Evolutionary conservation across 2,329 filamentous ascomycete genomes (phyloP).

Genomic region (Fonsecaea pugnacius): DNA sequence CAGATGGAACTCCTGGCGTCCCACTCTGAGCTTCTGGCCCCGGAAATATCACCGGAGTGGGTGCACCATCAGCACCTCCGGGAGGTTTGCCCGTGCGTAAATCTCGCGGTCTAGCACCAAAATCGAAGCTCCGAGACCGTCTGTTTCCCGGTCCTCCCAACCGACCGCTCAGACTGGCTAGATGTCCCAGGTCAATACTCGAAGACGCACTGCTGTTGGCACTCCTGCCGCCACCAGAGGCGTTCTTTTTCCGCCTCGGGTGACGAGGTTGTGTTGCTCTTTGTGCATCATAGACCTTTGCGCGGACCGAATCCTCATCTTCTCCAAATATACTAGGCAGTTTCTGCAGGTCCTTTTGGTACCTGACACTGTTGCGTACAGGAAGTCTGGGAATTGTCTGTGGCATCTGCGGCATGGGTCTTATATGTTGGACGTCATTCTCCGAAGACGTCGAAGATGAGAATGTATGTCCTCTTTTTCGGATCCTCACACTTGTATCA

Average conservation of each 20-base stretch:
- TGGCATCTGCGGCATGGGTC: slow-evolving; percentile 45
- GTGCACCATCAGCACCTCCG: slow-evolving; percentile 67
- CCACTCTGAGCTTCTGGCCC: slow-evolving; percentile 68
- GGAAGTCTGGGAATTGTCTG: slow-evolving; percentile 26
- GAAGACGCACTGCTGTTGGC: slow-evolving; percentile 78
- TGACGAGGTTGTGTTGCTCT: slow-evolving; percentile 38
- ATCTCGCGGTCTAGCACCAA: slow-evolving; percentile 44
- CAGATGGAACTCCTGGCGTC: slow-evolving; percentile 39
- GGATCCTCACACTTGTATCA: slow-evolving; percentile 41
- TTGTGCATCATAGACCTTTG: slow-evolving; percentile 43
- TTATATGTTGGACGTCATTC: slow-evolving; percentile 47
- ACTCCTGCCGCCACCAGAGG: slow-evolving; percentile 55
- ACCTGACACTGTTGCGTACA: slow-evolving; percentile 39
- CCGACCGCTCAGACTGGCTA: slow-evolving; percentile 31
- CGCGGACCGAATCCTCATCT: slow-evolving; percentile 47
- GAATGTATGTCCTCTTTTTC: slow-evolving; percentile 63
- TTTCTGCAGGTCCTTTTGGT: slow-evolving; percentile 52
- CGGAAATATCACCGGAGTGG: slow-evolving; percentile 79
- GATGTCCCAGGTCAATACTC: slow-evolving; percentile 72
- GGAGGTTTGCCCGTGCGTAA: slow-evolving; percentile 13
- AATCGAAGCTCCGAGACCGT: slow-evolving; percentile 53
- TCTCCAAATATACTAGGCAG: slow-evolving; percentile 65
- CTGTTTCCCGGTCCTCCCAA: slow-evolving; percentile 40
- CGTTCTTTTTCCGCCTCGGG: slow-evolving; percentile 50
- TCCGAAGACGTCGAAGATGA: slow-evolving; percentile 65